These are phyloP conservation scores for Casuarina glauca DNA, from an alignment of 306 rosid species.

Conservation along the genomic window DNA sequence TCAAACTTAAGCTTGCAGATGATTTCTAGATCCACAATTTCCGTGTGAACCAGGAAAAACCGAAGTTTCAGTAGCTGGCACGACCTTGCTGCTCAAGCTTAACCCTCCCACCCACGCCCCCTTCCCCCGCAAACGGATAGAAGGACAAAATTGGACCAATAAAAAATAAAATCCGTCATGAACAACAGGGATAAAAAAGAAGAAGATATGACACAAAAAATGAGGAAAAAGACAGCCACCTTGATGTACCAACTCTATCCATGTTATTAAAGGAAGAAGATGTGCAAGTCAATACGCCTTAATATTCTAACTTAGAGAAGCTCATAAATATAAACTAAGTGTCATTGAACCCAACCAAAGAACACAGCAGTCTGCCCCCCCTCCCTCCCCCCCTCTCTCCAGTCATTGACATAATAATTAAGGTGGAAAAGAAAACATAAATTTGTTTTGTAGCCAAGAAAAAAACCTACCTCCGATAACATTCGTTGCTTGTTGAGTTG, in stretches of 20 bases:
- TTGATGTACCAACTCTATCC: neutral
- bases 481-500: constrained; percentile 76
- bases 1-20: neutral
- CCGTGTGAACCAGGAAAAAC: neutral
- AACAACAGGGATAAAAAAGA: neutral
- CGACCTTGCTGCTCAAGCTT: neutral
- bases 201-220: neutral
- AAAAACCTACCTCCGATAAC: constrained; percentile 64
- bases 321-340: neutral
- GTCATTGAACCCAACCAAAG: neutral
- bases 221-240: neutral
- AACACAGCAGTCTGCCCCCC: neutral
- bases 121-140: too few relatives aligned
- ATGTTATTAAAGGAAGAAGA: neutral
- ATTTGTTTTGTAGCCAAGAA: neutral
- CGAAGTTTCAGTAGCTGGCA: neutral
- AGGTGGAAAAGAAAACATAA: neutral
- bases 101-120: neutral
- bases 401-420: neutral
- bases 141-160: too few relatives aligned
- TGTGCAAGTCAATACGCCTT: neutral
- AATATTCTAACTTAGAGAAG: neutral
- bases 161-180: neutral
- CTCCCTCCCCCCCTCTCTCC: too few relatives aligned
- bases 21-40: neutral